These are phyloP conservation scores for Yamadazyma atlantica DNA, from an alignment of 1,139 yeast species.

Conservation along the genomic window DNA sequence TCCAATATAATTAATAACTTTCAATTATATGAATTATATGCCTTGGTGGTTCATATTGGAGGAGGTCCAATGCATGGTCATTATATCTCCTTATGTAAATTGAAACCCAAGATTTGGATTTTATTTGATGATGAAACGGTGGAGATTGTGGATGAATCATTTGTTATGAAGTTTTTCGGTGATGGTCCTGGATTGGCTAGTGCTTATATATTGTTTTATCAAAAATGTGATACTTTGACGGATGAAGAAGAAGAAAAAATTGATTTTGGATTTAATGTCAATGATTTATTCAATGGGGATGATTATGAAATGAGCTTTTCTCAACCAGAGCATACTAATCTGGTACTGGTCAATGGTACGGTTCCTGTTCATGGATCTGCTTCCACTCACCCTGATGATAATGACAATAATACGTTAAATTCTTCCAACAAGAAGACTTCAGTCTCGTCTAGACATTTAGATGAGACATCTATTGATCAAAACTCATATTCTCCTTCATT, in stretches of 20 bases:
- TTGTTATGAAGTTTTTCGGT: constrained; percentile 85
- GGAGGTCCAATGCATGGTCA: constrained; percentile 99
- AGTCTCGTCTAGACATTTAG: constrained; percentile 8
- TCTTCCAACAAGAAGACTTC: constrained; percentile 11
- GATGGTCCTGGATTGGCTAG: constrained; percentile 87
- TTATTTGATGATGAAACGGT: constrained; percentile 94
- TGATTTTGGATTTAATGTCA: constrained; percentile 37
- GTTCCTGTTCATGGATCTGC: background rate
- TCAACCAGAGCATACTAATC: background rate
- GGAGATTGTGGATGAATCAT: constrained; percentile 80
- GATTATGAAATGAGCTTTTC: constrained; percentile 9
- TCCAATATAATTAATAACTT: constrained; percentile 27
- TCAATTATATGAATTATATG: constrained; percentile 73
- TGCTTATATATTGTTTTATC: constrained; percentile 84
- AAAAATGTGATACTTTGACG: constrained; percentile 24
- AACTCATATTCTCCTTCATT: constrained; percentile 1
- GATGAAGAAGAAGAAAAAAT: constrained; percentile 23
- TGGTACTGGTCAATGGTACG: background rate
- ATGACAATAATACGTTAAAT: constrained; percentile 8
- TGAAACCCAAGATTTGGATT: constrained; percentile 81
- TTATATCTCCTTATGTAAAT: constrained; percentile 83
- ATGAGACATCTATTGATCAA: constrained; percentile 3
- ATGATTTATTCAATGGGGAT: constrained; percentile 23
- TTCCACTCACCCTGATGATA: constrained; percentile 3
- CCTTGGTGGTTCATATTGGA: constrained; percentile 91